Evolutionary conservation across 148 eudicot genomes (phyloP).

Genomic region (Silene uniflora): DNA sequence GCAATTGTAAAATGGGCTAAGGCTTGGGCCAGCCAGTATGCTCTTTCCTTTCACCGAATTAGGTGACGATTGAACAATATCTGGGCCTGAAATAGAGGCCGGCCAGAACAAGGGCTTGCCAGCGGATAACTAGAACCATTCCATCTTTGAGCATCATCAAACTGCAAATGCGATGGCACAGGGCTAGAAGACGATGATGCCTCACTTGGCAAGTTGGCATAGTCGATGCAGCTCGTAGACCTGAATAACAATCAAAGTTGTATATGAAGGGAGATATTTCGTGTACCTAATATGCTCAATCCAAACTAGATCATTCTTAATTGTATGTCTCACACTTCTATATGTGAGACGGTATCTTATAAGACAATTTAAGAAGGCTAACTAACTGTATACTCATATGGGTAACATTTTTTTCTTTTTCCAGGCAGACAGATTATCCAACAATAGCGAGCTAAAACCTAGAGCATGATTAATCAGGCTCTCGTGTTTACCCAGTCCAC

Average conservation of each 20-base stretch:
- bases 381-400: too few relatives aligned
- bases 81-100: conserved; percentile 33
- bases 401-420: too few relatives aligned
- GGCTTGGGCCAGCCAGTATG: conserved; percentile 27
- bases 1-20: conserved; percentile 34
- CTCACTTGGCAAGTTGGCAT: conserved; percentile 50
- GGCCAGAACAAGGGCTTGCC: conserved; percentile 28
- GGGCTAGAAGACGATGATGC: conserved; percentile 66
- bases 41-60: conserved; percentile 39
- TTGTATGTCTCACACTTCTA: too few relatives aligned
- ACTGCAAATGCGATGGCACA: conserved; percentile 43
- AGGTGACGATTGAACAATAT: conserved; percentile 37
- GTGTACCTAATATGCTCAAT: too few relatives aligned
- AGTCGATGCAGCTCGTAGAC: conserved; percentile 79
- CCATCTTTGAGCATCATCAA: conserved; percentile 49
- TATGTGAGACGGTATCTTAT: too few relatives aligned
- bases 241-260: conserved; percentile 30
- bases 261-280: conserved; percentile 2
- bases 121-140: conserved; percentile 41
- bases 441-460: too few relatives aligned
- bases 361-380: too few relatives aligned
- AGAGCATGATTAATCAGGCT: too few relatives aligned
- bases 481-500: too few relatives aligned
- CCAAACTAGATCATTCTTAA: too few relatives aligned
- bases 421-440: too few relatives aligned